These are phyloP conservation scores for Mucor irregularis DNA, from an alignment of 371 early-diverging fungal genomes.

Conservation along the genomic window DNA sequence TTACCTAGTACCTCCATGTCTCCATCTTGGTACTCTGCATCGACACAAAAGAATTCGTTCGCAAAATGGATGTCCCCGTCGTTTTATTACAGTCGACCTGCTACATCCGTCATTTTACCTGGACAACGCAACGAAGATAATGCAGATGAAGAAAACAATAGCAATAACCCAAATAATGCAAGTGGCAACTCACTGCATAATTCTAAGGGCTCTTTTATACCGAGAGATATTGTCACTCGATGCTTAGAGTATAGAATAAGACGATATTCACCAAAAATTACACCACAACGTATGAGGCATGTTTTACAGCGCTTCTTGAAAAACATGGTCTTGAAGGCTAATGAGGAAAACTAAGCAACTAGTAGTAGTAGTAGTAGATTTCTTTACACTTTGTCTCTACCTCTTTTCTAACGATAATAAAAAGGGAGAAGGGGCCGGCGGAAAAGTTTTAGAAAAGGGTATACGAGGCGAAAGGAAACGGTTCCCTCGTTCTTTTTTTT, in stretches of 20 bases:
- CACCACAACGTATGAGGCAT: constrained; percentile 49
- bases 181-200: not conserved
- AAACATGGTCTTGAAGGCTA: constrained; percentile 49
- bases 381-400: not conserved
- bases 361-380: not conserved
- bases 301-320: constrained; percentile 50
- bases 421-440: too few relatives aligned
- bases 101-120: constrained; percentile 41
- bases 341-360: constrained; percentile 27
- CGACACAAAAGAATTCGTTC: constrained; percentile 46
- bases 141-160: constrained; percentile 2
- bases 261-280: constrained; percentile 46
- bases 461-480: too few relatives aligned
- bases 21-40: constrained; percentile 53
- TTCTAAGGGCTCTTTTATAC: constrained; percentile 26
- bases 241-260: constrained; percentile 47
- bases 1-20: constrained; percentile 50
- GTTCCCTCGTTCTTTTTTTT: not conserved
- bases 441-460: too few relatives aligned
- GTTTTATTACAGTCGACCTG: constrained; percentile 50
- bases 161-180: not conserved
- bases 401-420: not conserved
- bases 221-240: constrained; percentile 45
- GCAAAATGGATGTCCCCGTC: constrained; percentile 55
- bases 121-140: not conserved